These are phyloP conservation scores for Lasiodiplodia sp. DNA, from an alignment of 2,329 filamentous ascomycete species.

Conservation along the genomic window DNA sequence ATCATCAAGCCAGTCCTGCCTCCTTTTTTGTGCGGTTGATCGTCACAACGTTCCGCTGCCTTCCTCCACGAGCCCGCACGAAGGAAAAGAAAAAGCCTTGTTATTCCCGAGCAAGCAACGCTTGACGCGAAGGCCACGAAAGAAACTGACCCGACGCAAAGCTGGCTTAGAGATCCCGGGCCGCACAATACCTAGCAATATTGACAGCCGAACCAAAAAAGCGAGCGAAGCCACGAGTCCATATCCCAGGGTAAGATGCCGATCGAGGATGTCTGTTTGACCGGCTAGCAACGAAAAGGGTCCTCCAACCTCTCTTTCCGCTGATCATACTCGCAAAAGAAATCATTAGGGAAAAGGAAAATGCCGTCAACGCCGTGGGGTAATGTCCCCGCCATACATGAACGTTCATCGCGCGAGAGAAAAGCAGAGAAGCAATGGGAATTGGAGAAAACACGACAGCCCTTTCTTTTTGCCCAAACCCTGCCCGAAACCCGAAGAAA, in stretches of 20 bases:
- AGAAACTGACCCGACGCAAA: not conserved
- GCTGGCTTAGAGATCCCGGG: not conserved
- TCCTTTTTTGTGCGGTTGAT: not conserved
- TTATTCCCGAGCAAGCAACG: slow-evolving; percentile 4
- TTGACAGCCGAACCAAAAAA: slow-evolving; percentile 17
- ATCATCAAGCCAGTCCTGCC: not conserved
- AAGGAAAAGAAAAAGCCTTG: slow-evolving; percentile 1
- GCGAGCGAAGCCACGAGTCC: not conserved
- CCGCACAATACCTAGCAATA: not conserved
- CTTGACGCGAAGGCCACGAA: not conserved
- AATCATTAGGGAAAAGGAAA: slow-evolving; percentile 21
- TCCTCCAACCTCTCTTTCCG: slow-evolving; percentile 1
- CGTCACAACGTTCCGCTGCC: slow-evolving; percentile 16
- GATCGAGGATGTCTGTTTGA: slow-evolving; percentile 16
- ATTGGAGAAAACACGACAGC: slow-evolving; percentile 24
- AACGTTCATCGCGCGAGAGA: slow-evolving; percentile 22
- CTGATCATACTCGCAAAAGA: slow-evolving; percentile 15
- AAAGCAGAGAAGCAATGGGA: slow-evolving; percentile 21
- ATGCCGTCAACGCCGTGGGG: slow-evolving; percentile 25
- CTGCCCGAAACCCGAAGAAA: slow-evolving; percentile 22
- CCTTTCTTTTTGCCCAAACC: slow-evolving; percentile 27
- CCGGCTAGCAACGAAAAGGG: slow-evolving; percentile 17
- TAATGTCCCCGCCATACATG: slow-evolving; percentile 25
- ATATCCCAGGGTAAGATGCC: slow-evolving; percentile 7
- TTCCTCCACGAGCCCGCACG: slow-evolving; percentile 9